These are phyloP conservation scores for Penicillium griseofulvum DNA, from an alignment of 2,329 filamentous ascomycete genomes.

Conservation along the genomic window DNA sequence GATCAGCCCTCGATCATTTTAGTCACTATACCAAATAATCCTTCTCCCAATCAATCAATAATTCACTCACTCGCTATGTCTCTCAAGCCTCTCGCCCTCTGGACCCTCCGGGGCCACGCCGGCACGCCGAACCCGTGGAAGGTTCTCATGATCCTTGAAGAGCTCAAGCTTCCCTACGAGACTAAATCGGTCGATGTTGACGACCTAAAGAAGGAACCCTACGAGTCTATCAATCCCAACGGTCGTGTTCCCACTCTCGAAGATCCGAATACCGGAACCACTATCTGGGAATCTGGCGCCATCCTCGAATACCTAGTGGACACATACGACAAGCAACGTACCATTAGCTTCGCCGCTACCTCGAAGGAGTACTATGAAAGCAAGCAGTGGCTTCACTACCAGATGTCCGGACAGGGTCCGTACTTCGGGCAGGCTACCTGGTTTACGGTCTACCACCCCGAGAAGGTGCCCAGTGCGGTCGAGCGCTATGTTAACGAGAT, in stretches of 20 bases:
- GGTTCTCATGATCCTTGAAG: conserved; percentile 27
- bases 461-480: conserved; percentile 44
- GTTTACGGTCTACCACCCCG: conserved; percentile 43
- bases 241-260: conserved; percentile 29
- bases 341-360: conserved; percentile 32
- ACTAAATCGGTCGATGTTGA: conserved; percentile 8
- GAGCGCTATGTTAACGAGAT: conserved; percentile 48
- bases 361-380: conserved; percentile 25
- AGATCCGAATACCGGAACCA: conserved; percentile 33
- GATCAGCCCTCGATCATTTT: not conserved
- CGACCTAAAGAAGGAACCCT: conserved; percentile 25
- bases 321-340: conserved; percentile 39
- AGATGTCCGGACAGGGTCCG: conserved; percentile 42
- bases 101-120: not conserved
- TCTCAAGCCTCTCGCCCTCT: conserved; percentile 11
- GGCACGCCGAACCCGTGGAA: conserved; percentile 23
- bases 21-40: not conserved
- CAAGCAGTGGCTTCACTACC: conserved; percentile 43
- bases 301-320: conserved; percentile 44
- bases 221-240: conserved; percentile 24
- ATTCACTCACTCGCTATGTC: conserved; percentile 13
- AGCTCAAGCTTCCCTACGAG: conserved; percentile 28
- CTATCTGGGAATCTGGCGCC: conserved; percentile 42
- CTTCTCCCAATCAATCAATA: not conserved
- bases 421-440: conserved; percentile 48